Evolutionary conservation across 768 basidiomycete genomes (phyloP).

Genomic region (Amanita phalloides): DNA sequence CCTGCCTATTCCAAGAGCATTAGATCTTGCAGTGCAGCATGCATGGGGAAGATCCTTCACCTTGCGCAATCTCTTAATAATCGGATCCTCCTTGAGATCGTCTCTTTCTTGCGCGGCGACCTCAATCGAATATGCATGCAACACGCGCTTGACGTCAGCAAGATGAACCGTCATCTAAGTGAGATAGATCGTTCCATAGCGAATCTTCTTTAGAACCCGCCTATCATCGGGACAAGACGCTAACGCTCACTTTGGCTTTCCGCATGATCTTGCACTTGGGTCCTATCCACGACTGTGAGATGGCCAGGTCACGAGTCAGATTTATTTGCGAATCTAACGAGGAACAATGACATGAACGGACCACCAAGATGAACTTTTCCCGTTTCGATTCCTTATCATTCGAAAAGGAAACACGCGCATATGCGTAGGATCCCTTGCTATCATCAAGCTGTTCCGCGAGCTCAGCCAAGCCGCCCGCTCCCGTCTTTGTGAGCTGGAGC

Average conservation of each 20-base stretch:
- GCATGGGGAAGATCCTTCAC: conserved; percentile 25
- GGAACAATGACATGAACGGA: conserved; percentile 17
- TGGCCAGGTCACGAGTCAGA: conserved; percentile 11
- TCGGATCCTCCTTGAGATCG: conserved; percentile 82
- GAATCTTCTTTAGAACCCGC: conserved; percentile 22
- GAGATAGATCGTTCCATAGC: conserved; percentile 13
- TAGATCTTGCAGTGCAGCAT: background rate
- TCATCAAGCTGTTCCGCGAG: conserved; percentile 64
- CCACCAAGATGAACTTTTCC: conserved; percentile 82
- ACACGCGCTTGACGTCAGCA: conserved; percentile 75
- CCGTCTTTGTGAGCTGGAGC: conserved; percentile 67
- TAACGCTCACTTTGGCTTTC: conserved; percentile 66
- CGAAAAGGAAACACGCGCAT: conserved; percentile 73
- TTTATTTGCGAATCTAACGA: conserved; percentile 13
- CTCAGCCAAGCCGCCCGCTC: conserved; percentile 71
- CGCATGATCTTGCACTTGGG: conserved; percentile 81
- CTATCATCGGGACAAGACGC: conserved; percentile 7
- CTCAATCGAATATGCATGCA: conserved; percentile 78
- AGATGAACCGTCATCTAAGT: conserved; percentile 83
- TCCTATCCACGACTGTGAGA: conserved; percentile 64
- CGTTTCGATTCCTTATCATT: conserved; percentile 81
- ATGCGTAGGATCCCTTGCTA: conserved; percentile 71
- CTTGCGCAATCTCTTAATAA: conserved; percentile 73
- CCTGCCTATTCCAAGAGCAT: conserved; percentile 44
- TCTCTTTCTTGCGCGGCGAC: conserved; percentile 76